Conservation (phyloP, 352 stramenopile genomes). For the Blastocystis sp. region DNA sequence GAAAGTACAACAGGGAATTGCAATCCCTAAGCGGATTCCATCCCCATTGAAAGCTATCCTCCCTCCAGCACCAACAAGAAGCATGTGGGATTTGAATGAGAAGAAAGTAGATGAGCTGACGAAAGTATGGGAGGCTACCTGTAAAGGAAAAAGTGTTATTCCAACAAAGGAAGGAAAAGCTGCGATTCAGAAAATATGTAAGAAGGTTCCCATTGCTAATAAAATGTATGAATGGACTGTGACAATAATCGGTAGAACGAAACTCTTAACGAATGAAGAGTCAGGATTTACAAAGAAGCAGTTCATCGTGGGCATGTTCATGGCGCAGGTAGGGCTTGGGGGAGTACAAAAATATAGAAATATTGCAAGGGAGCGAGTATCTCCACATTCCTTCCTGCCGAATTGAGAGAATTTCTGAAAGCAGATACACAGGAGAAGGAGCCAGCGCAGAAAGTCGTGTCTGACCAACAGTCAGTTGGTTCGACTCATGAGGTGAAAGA, state of each 20-base stretch:
- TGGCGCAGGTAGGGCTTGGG: neutral
- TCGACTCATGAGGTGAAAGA: neutral
- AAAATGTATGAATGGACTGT: neutral
- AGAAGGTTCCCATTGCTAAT: neutral
- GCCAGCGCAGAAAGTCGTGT: neutral
- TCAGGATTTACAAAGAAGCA: neutral
- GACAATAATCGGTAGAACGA: neutral
- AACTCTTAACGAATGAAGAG: neutral
- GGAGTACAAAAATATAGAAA: neutral
- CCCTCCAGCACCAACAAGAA: neutral
- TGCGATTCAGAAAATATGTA: neutral
- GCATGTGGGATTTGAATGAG: neutral
- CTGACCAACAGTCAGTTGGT: too few species aligned
- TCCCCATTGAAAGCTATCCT: neutral
- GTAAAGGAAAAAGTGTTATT: neutral
- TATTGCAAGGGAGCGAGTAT: conserved; percentile 40
- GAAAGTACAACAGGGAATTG: conserved; percentile 22
- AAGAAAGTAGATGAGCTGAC: neutral
- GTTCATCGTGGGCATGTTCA: conserved; percentile 20
- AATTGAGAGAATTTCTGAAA: conserved; percentile 3
- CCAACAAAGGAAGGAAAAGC: neutral
- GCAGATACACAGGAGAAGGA: neutral
- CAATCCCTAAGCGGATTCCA: conserved; percentile 6
- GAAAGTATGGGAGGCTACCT: neutral
- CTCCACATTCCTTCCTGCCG: conserved; percentile 8